These are phyloP conservation scores for Ilex asprella DNA, from an alignment of 257 asterid species.

Conservation along the genomic window DNA sequence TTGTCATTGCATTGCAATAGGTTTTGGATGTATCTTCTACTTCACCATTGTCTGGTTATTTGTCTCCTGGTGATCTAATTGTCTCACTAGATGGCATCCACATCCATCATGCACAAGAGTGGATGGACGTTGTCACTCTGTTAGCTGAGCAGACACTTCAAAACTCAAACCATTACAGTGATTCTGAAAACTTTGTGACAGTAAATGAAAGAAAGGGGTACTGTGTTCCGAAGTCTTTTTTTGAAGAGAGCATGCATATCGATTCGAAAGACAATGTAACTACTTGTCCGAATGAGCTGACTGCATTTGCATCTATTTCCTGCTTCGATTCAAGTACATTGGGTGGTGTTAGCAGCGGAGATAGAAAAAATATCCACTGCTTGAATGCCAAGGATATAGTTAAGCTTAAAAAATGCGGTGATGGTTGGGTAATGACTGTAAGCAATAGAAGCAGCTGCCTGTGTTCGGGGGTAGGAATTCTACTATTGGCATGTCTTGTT, in stretches of 20 bases:
- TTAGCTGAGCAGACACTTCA: conserved; percentile 32
- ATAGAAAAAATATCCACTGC: conserved; percentile 35
- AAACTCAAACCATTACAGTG: conserved; percentile 21
- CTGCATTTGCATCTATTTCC: conserved; percentile 41
- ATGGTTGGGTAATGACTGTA: conserved; percentile 20
- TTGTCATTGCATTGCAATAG: conserved; percentile 30
- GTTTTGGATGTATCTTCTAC: conserved; percentile 63
- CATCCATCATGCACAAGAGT: conserved; percentile 46
- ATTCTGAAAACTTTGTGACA: conserved; percentile 11
- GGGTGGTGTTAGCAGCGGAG: conserved; percentile 19
- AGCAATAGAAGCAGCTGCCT: conserved; percentile 40
- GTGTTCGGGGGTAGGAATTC: conserved; percentile 54
- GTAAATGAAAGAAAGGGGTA: conserved; percentile 42
- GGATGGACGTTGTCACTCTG: conserved; percentile 40
- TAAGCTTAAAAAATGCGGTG: conserved; percentile 53
- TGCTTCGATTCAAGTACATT: conserved; percentile 31
- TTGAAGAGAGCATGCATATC: conserved; percentile 33
- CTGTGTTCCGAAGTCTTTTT: conserved; percentile 55
- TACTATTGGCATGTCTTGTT: conserved; percentile 6
- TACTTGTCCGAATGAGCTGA: conserved; percentile 56
- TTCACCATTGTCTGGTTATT: conserved; percentile 59
- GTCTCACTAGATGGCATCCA: conserved; percentile 48
- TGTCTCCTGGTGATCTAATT: conserved; percentile 60
- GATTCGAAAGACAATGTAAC: conserved; percentile 33
- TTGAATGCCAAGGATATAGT: conserved; percentile 67